These are phyloP conservation scores for Xylaria sp. DNA, from an alignment of 495 filamentous ascomycete species.

Conservation along the genomic window DNA sequence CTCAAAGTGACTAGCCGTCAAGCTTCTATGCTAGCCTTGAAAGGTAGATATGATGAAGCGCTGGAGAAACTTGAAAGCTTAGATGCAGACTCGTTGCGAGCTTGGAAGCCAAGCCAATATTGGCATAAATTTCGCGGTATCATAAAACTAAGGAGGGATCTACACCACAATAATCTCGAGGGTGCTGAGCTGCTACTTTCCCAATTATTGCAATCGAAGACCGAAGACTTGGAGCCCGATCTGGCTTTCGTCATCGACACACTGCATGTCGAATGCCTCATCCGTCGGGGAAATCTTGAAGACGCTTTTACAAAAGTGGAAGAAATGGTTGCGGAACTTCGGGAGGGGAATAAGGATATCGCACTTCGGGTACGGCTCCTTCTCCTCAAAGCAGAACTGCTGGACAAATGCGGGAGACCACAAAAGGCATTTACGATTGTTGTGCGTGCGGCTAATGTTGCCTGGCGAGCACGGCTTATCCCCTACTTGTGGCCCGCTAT, in stretches of 20 bases:
- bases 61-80: slow-evolving; percentile 68
- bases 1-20: slow-evolving; percentile 64
- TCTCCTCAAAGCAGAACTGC: slow-evolving; percentile 75
- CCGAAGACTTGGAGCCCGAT: slow-evolving; percentile 67
- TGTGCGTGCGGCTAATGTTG: slow-evolving; percentile 78
- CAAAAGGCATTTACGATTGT: slow-evolving; percentile 85
- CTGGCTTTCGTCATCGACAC: slow-evolving; percentile 72
- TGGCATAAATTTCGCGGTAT: slow-evolving; percentile 78
- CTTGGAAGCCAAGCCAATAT: slow-evolving; percentile 79
- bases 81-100: slow-evolving; percentile 69
- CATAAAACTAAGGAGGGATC: slow-evolving; percentile 71
- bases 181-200: slow-evolving; percentile 71
- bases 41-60: slow-evolving; percentile 75
- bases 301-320: slow-evolving; percentile 74
- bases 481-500: slow-evolving; percentile 80
- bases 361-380: slow-evolving; percentile 77
- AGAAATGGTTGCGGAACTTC: slow-evolving; percentile 65
- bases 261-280: slow-evolving; percentile 73
- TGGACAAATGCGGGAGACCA: slow-evolving; percentile 71
- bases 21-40: slow-evolving; percentile 53
- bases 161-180: slow-evolving; percentile 73
- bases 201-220: slow-evolving; percentile 58
- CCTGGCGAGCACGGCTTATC: slow-evolving; percentile 74
- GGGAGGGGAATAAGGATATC: slow-evolving; percentile 76
- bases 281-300: slow-evolving; percentile 67